Conservation (phyloP, 2,329 filamentous ascomycete species). For the Dactylellina haptotyla region DNA sequence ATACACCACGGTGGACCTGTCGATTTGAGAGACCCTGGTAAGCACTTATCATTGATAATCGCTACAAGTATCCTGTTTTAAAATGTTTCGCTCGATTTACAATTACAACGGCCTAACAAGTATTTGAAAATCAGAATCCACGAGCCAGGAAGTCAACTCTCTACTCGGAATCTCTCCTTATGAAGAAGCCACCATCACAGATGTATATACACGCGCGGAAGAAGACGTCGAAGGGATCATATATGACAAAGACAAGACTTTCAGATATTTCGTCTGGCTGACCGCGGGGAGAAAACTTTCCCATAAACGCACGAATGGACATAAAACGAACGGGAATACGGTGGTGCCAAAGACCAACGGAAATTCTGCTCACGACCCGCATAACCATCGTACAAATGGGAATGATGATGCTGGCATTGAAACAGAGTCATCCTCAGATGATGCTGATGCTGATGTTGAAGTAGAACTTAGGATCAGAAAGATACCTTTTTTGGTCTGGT, state of each 20-base stretch:
- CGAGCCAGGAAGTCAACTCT: not conserved
- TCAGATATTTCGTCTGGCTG: slow-evolving; percentile 47
- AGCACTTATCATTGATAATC: not conserved
- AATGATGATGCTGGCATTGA: not conserved
- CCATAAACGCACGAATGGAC: too few species aligned
- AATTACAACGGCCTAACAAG: too few species aligned
- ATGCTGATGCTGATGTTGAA: not conserved
- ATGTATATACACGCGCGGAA: not conserved
- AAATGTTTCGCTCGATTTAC: too few species aligned
- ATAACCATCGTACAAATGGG: too few species aligned
- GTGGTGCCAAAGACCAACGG: not conserved
- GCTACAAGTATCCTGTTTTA: too few species aligned
- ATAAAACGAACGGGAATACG: too few species aligned
- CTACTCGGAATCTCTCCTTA: slow-evolving; percentile 6
- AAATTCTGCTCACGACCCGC: too few species aligned
- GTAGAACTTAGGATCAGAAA: slow-evolving; percentile 12
- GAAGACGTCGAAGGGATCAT: slow-evolving; percentile 31
- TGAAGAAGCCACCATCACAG: slow-evolving; percentile 1
- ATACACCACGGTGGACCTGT: slow-evolving; percentile 22
- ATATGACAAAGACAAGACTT: slow-evolving; percentile 23
- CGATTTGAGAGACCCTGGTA: slow-evolving; percentile 32
- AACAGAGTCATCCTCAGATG: not conserved
- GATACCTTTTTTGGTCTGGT: slow-evolving; percentile 48
- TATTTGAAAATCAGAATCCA: too few species aligned
- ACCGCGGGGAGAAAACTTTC: slow-evolving; percentile 12